These are phyloP conservation scores for Antonospora locustae DNA, from an alignment of 371 early-diverging fungal genomes.

Conservation along the genomic window DNA sequence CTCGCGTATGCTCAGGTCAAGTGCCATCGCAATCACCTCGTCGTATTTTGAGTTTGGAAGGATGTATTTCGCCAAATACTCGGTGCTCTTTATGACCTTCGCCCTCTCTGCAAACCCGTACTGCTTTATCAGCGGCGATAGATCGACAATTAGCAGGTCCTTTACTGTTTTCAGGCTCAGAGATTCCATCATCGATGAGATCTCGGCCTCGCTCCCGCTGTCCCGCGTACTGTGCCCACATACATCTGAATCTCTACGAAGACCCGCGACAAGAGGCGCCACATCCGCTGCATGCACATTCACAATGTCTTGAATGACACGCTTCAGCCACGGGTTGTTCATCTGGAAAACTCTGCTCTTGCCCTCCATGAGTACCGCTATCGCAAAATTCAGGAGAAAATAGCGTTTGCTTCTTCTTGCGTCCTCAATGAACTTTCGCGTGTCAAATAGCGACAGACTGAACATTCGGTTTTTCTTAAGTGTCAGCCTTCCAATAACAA, in stretches of 20 bases:
- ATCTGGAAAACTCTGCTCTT: slow-evolving; percentile 16
- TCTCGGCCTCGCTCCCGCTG: too few relatives aligned
- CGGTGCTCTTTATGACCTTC: neutral
- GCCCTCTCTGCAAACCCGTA: neutral
- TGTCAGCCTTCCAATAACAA: slow-evolving; percentile 33
- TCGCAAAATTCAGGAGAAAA: too few relatives aligned
- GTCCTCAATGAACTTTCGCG: slow-evolving; percentile 31
- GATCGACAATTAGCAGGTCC: too few relatives aligned
- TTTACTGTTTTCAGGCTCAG: too few relatives aligned
- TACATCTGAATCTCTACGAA: too few relatives aligned
- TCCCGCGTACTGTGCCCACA: too few relatives aligned
- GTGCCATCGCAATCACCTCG: slow-evolving; percentile 35
- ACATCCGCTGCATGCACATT: too few relatives aligned
- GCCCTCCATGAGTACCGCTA: neutral
- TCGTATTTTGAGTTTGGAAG: slow-evolving; percentile 22
- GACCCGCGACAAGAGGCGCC: too few relatives aligned
- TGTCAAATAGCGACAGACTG: slow-evolving; percentile 37
- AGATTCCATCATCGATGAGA: too few relatives aligned
- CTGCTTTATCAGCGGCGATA: too few relatives aligned
- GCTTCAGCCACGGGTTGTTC: slow-evolving; percentile 29
- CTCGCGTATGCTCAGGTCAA: slow-evolving; percentile 45
- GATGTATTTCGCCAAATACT: neutral
- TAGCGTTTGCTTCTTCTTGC: slow-evolving; percentile 35
- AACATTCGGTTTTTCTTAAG: slow-evolving; percentile 32
- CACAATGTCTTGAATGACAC: slow-evolving; percentile 10